Evolutionary conservation across 2,329 filamentous ascomycete species (phyloP).

Genomic region (Pseudopyricularia cyperi): DNA sequence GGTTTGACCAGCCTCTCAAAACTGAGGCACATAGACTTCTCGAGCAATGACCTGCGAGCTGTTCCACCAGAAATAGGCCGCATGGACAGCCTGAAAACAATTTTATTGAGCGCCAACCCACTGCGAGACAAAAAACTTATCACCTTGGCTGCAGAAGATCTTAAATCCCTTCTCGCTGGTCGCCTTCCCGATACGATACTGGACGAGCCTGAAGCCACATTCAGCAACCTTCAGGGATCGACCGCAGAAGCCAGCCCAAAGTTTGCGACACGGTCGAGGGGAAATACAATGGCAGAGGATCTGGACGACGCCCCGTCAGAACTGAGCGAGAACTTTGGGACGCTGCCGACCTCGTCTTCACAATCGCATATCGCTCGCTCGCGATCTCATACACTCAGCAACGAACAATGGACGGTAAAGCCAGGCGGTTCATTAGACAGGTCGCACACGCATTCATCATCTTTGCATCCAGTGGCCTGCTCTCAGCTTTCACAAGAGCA

Average conservation of each 20-base stretch:
- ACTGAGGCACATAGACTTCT: conserved; percentile 68
- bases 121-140: conserved; percentile 78
- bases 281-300: conserved; percentile 14
- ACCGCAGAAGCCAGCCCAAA: background rate
- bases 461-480: conserved; percentile 42
- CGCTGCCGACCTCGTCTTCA: conserved; percentile 40
- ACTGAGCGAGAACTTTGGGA: conserved; percentile 41
- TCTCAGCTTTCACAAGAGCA: conserved; percentile 40
- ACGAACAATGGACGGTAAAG: conserved; percentile 40
- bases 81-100: conserved; percentile 65
- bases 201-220: conserved; percentile 15
- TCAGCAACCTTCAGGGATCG: background rate
- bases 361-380: conserved; percentile 31
- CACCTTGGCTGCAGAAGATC: conserved; percentile 63
- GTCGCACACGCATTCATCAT: conserved; percentile 51
- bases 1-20: conserved; percentile 58
- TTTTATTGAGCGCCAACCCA: conserved; percentile 80
- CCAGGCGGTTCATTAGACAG: conserved; percentile 54
- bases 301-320: conserved; percentile 29
- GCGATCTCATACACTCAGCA: conserved; percentile 32
- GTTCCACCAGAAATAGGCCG: conserved; percentile 64
- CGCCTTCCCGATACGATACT: conserved; percentile 44
- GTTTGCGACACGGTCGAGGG: background rate
- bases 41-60: conserved; percentile 67
- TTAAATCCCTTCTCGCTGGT: conserved; percentile 60